These are phyloP conservation scores for Acrocalymma vagum DNA, from an alignment of 2,329 filamentous ascomycete genomes.

Conservation along the genomic window DNA sequence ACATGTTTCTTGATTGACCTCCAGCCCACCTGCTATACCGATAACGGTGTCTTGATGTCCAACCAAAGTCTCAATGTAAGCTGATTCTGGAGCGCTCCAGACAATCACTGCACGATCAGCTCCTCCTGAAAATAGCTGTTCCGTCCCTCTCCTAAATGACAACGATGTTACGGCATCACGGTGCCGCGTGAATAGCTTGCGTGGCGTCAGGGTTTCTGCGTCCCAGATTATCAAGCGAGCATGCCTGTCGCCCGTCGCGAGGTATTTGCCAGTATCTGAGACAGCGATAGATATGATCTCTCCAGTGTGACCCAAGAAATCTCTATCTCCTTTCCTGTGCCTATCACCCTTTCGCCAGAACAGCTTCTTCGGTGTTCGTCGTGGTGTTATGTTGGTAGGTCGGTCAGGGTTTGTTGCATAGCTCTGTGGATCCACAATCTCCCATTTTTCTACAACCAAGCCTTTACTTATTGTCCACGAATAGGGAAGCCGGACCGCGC, in stretches of 20 bases:
- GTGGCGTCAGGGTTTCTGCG: conserved; percentile 76
- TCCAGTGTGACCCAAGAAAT: conserved; percentile 75
- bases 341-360: conserved; percentile 69
- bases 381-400: conserved; percentile 58
- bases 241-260: conserved; percentile 90
- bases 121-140: conserved; percentile 91
- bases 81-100: conserved; percentile 90
- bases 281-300: conserved; percentile 85
- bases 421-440: conserved; percentile 67
- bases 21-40: conserved; percentile 69
- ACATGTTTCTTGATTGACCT: conserved; percentile 83
- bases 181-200: conserved; percentile 90
- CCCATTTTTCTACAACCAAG: conserved; percentile 86
- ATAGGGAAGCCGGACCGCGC: conserved; percentile 81
- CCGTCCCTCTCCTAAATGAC: conserved; percentile 83
- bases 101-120: conserved; percentile 94
- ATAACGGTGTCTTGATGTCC: conserved; percentile 93
- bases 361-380: conserved; percentile 69
- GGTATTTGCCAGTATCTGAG: conserved; percentile 86
- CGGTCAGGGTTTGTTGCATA: conserved; percentile 29
- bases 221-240: conserved; percentile 89
- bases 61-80: conserved; percentile 95
- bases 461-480: conserved; percentile 92
- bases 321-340: conserved; percentile 67
- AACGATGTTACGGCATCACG: conserved; percentile 86